phyloP scores from a whole-genome alignment of 805 yeast genomes.

The Candida vartiovaarae region DNA sequence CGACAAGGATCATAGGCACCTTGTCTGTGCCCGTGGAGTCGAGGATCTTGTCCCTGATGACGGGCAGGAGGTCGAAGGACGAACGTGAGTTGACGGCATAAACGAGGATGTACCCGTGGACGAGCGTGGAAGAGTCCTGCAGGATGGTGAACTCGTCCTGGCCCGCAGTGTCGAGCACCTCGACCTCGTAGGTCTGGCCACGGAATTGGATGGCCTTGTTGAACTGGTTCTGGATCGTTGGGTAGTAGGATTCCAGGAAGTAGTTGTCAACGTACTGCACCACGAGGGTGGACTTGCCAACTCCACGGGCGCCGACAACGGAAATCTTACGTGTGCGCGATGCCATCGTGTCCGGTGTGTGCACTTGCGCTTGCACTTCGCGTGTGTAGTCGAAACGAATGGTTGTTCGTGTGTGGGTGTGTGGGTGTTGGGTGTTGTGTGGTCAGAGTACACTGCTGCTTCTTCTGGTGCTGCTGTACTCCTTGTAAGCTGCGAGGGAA shows the following conservation, averaged over 20 bases:
- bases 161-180: slow-evolving; percentile 88
- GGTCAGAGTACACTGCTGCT: neutral
- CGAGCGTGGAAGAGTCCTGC: slow-evolving; percentile 61
- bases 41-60: slow-evolving; percentile 77
- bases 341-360: slow-evolving; percentile 12
- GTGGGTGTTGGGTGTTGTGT: neutral
- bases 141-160: slow-evolving; percentile 83
- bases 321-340: slow-evolving; percentile 62
- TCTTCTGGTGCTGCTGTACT: too few species aligned
- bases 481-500: too few species aligned
- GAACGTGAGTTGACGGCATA: slow-evolving; percentile 75
- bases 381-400: slow-evolving; percentile 9
- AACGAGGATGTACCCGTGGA: slow-evolving; percentile 76
- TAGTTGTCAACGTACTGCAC: slow-evolving; percentile 83
- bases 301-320: slow-evolving; percentile 82
- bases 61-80: slow-evolving; percentile 68
- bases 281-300: slow-evolving; percentile 81
- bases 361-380: too few species aligned
- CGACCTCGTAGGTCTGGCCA: slow-evolving; percentile 72
- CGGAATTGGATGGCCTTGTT: slow-evolving; percentile 60
- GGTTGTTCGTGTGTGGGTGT: neutral
- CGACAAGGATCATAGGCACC: slow-evolving; percentile 75
- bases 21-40: slow-evolving; percentile 58
- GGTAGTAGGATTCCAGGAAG: slow-evolving; percentile 83
- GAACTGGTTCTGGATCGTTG: slow-evolving; percentile 85